Conservation (phyloP, 2,329 filamentous ascomycete species). For the Fusarium verticillioides region DNA sequence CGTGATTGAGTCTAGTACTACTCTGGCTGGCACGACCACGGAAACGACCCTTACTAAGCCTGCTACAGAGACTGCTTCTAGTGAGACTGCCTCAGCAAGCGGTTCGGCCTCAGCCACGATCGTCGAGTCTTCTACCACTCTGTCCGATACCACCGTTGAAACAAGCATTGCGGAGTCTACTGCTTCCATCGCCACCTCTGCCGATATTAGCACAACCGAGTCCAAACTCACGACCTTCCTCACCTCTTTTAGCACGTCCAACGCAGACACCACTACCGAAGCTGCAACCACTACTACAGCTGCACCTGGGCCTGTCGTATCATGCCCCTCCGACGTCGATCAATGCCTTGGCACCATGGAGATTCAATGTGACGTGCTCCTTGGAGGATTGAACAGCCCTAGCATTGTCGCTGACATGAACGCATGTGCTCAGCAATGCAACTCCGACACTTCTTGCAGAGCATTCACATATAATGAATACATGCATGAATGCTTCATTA, state of each 20-base stretch:
- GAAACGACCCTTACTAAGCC: background rate
- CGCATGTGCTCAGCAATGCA: background rate
- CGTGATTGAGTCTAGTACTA: background rate
- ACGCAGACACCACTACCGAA: background rate
- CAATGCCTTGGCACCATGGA: background rate
- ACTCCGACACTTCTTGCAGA: background rate
- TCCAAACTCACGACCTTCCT: background rate
- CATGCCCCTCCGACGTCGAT: background rate
- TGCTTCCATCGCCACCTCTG: background rate
- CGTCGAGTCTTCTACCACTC: background rate
- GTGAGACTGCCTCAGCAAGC: background rate
- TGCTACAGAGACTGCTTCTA: background rate
- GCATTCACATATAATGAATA: background rate
- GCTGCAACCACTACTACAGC: background rate
- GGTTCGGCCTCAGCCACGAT: fast-evolving
- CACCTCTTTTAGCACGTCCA: background rate
- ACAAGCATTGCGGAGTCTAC: background rate
- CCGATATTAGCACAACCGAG: background rate
- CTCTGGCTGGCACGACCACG: fast-evolving
- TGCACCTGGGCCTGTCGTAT: fast-evolving
- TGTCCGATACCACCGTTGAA: background rate
- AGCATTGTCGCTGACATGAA: background rate
- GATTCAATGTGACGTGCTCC: background rate
- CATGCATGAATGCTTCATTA: background rate
- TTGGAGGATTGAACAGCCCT: fast-evolving